Evolutionary conservation across 1,284 basidiomycete species (phyloP), one percentile per base, ranked within the genome.

Genomic region (Rhodotorula sp.): DNA sequence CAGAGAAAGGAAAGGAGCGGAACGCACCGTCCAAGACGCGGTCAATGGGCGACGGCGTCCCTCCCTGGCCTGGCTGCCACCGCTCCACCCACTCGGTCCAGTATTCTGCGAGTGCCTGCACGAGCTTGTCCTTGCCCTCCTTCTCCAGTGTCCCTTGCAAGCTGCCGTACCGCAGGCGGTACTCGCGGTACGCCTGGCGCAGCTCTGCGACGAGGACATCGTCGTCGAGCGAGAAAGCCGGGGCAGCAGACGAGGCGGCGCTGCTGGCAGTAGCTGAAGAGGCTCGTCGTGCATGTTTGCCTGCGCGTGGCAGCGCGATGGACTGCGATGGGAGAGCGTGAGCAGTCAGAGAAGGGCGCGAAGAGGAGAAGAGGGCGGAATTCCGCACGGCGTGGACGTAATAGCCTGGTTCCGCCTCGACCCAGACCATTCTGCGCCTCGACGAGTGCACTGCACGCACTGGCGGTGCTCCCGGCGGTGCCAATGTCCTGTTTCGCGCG

Each of bases 391-490:
- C 72, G 42, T 77, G 74, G 14, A 77, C n/a, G 49, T 66, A 65
- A 19, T 64, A 64, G n/a, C 68, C 74, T 17, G 60, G 63, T 56
- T 77, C 76, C 2, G 67, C 59, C 58, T 77, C 70, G 19, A 73
- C 3, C 72, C 75, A 77, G 52, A 76, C 48, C 74, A 77, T 76
- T 16, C 72, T 54, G 9, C 73, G 64, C n/a, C 46, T 56, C 16
- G 45, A 61, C 7, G 72, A 69, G n/a, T 73, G 70, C 3, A 77
- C 76, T 14, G 64, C 52, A 17, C 62, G 25, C 12, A 66, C 59
- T 27, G 58, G 25, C 9, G 27, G 57, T 23, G 60, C 27, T 13
- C 34, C 61, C n/a, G 46, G 53, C 7, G 17, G 45, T 0, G 34
- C 67, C 25, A 76, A 50, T 48, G 73, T 74, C 27, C 74, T 76